Evolutionary conservation across 1,284 basidiomycete species (phyloP), one percentile per base, ranked within the genome.

Genomic region (Malassezia japonica): DNA sequence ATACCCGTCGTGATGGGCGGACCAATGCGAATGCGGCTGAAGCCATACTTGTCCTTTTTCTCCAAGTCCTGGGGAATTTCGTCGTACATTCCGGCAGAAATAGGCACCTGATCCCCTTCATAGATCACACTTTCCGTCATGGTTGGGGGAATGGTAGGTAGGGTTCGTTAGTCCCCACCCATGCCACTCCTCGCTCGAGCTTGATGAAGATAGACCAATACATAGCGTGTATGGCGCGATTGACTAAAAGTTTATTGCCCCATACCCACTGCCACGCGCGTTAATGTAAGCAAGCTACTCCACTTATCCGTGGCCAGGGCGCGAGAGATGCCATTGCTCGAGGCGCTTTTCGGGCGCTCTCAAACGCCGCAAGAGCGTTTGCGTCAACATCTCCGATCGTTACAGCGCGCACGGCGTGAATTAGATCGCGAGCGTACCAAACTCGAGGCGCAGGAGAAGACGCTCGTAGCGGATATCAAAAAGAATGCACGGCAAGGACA

Each of bases 361-460:
- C 82, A 94, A 48, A 94, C 92, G 25, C 94, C 92, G 15, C 91
- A 92, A 24, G 92, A 99, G 76, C 83, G 91, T 53, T 79, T 98
- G 57, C 83, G 92, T 49, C 87, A 95, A 75, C 90, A 98, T 74
- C 92, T 98, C 74, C 84, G 92, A 34, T 82, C 89, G 2, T 82
- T 98, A 45, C 86, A 89, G 43, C 95, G 96, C 73, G 92, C 94
- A 10, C 90, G 95, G 75, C 83, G 92, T 42, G 92, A 98, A 74
- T 83, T 98, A 40, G 92, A 98, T 74, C 82, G 94, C 50, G 92
- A 98, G 76, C 83, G 89, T 50, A 79, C 80, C 33, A 98, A 94
- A 76, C 83, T 98, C 48, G 94, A 98, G 74, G 83, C 84, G 70
- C 87, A 90, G 73, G 76, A 77, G 64, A 77, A 76, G 68, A 74